Evolutionary conservation across 2,329 filamentous ascomycete genomes (phyloP), one percentile per base, ranked within the genome.

Genomic region (Lizonia empirigonia): DNA sequence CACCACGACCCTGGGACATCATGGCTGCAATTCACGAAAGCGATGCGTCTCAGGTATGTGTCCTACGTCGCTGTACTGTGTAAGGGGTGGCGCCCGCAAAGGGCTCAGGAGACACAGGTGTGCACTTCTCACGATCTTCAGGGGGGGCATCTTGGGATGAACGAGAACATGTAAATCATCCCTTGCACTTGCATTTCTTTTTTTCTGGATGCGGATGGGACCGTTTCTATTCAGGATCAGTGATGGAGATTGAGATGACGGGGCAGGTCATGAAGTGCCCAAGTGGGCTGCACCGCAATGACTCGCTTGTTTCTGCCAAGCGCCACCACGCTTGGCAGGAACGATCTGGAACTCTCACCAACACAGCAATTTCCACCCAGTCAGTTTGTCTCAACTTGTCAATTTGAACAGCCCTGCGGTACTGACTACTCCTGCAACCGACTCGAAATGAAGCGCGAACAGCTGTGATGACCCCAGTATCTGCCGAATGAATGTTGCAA

Each of bases 321-420:
- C 10, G 10, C 12, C 15, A 19, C 7, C 7, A 37, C 12, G 30
- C 42, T 52, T 52, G 42, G 49, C 42, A 20, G 7, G 18, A n/a
- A 6, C 15, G 2, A 24, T 27, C 36, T 51, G 41, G 48, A 34
- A 37, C 26, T 19, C 24, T 12, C 20, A 33, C 24, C 37, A 27
- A 18, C 35, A 41, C 27, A 22, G 42, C 26, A 42, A 47, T 52
- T 33, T 47, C 44, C 49, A 52, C 37, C 42, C 49, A 37, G 2
- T 38, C 36, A 20, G 29, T 13, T 45, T 45, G 40, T 44, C 34
- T n/a, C 29, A 44, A 34, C 33, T 50, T 50, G 16, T 44, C 34
- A 12, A 19, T 34, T 26, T 2, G 30, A 20, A 33, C 37, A 41
- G 27, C 39, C 13, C 7, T 39, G 35, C 23, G n/a, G 9, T 15